These are phyloP conservation scores for Epipyxis sp. DNA, from an alignment of 108 stramenopile genomes.

Conservation along the genomic window DNA sequence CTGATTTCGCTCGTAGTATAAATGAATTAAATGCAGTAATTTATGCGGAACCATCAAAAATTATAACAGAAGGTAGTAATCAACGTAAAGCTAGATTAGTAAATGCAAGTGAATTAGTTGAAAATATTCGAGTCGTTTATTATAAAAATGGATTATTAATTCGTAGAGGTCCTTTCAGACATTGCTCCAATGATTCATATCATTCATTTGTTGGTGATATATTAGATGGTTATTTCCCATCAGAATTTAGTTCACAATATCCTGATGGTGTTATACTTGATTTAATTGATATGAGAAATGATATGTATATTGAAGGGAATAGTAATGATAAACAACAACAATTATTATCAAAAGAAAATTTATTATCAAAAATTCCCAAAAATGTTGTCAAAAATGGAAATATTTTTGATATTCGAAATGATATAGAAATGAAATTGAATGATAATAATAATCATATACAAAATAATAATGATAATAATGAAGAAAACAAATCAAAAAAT, in stretches of 20 bases:
- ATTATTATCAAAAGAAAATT: background rate
- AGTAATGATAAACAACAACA: background rate
- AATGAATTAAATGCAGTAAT: slow-evolving; percentile 21
- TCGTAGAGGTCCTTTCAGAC: slow-evolving; percentile 32
- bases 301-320: slow-evolving; percentile 9
- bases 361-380: slow-evolving; percentile 16
- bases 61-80: slow-evolving; percentile 1
- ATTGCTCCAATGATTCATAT: background rate
- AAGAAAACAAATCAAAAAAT: background rate
- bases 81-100: slow-evolving; percentile 6
- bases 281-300: slow-evolving; percentile 13
- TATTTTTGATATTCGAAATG: slow-evolving; percentile 16
- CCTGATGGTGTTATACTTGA: slow-evolving; percentile 49
- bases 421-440: slow-evolving; percentile 1
- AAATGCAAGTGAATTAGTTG: background rate
- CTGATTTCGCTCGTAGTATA: background rate
- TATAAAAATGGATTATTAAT: slow-evolving; percentile 43
- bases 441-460: background rate
- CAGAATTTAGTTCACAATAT: slow-evolving; percentile 34
- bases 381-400: slow-evolving; percentile 2
- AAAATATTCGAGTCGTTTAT: slow-evolving; percentile 1
- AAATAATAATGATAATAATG: background rate
- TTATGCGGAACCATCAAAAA: background rate
- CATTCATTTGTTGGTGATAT: slow-evolving; percentile 41
- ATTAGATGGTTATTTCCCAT: slow-evolving; percentile 50